Evolutionary conservation across 192 early-diverging fungal genomes (phyloP).

Genomic region (Coemansia biformis): DNA sequence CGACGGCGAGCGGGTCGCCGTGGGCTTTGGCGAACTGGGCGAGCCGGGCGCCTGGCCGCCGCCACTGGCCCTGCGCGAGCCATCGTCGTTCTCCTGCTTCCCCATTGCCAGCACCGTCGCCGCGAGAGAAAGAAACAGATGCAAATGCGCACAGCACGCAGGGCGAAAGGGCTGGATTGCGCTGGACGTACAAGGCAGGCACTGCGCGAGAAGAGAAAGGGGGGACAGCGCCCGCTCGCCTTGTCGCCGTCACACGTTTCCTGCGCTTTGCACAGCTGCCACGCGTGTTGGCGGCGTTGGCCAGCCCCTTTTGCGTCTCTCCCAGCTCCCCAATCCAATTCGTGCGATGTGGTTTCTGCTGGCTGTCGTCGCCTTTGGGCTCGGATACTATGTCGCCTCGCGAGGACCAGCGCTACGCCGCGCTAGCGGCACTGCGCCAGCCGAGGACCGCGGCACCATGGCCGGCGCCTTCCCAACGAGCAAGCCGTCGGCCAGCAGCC

Average conservation of each 20-base stretch:
- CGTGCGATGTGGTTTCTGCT: constrained; percentile 21
- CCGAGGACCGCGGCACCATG: constrained; percentile 2
- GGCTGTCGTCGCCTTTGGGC: constrained; percentile 15
- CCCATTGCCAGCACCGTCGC: constrained; percentile 5
- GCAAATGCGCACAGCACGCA: neutral
- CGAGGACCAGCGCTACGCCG: neutral
- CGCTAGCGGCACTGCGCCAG: neutral
- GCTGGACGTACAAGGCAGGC: too few relatives aligned
- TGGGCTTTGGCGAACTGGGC: constrained; percentile 31
- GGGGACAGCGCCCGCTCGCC: too few relatives aligned
- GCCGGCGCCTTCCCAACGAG: constrained; percentile 15
- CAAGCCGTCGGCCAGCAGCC: neutral
- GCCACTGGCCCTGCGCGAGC: constrained; percentile 4
- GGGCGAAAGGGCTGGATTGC: too few relatives aligned
- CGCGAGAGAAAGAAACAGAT: neutral
- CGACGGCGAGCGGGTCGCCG: constrained; percentile 30
- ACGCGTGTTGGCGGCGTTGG: neutral
- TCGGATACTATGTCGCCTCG: constrained; percentile 30
- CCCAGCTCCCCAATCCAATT: neutral
- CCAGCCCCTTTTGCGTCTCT: neutral
- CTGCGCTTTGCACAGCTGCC: too few relatives aligned
- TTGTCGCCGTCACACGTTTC: too few relatives aligned
- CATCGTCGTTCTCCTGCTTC: constrained; percentile 9
- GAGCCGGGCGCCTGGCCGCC: constrained; percentile 23
- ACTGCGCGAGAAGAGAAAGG: too few relatives aligned